Base-by-base conservation (phyloP, 2,329 filamentous ascomycete genomes). In the Leptoxyphium fumago region DNA sequence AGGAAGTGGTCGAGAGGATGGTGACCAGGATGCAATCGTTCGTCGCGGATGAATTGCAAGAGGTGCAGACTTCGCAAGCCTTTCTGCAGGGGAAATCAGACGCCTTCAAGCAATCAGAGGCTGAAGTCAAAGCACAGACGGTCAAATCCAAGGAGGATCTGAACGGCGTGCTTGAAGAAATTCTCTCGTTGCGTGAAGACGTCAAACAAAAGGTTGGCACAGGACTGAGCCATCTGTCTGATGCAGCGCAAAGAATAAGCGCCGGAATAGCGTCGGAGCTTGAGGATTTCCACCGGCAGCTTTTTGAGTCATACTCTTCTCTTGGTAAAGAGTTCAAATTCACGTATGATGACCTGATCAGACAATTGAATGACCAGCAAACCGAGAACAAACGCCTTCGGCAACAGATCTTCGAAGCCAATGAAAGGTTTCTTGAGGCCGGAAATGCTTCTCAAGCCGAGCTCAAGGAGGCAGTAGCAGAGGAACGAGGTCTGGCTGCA, bases 121-220 rank as follows among this genome's bases (percentile, higher is more conserved):
- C 71, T 42, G 75, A 82, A 52, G 73, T 93, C 13, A 72, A 82
- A 43, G 69, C 75, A 38, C 79, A 83, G 55, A 82, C 79, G 45
- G 69, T 73, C 18, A 70, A 73, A 48, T 82, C 86, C 2, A 84
- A 82, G 55, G 78, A 88, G 40, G 82, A 88, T 45, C 87, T 95
- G 84, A 88, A 95, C 54, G 70, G 76, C n/a, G 81, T 94, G 1
- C 71, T 98, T 9, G 84, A 91, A 55, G 89, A 94, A 59, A 94
- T 96, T 60, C 88, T 88, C 59, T 78, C 76, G n/a, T 72, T 96
- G 18, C 78, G 89, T 17, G 84, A 94, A 60, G 80, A 84, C 43
- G 85, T 96, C 42, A 95, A 95, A 68, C 71, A 75, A 41, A 82
- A 82, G 48, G 84, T 96, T 40, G 84, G 85, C 2, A 80, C 87